Conservation (phyloP, 768 basidiomycete species). For the Grammothele lineata region DNA sequence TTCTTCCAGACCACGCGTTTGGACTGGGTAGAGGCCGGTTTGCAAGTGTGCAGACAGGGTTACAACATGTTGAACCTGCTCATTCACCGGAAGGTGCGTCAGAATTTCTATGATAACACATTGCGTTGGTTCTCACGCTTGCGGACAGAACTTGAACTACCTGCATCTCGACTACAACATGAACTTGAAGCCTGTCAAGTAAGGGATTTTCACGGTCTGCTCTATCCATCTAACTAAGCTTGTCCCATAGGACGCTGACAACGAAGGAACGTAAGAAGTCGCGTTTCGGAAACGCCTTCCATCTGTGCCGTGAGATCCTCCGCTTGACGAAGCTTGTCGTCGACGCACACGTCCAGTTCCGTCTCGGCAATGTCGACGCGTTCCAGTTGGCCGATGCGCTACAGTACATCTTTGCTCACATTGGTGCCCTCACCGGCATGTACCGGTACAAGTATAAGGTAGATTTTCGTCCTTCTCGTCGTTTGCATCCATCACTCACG, state of each 20-base stretch:
- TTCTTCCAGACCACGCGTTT: conserved; percentile 98
- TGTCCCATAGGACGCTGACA: conserved; percentile 74
- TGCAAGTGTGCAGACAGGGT: conserved; percentile 97
- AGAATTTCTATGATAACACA: background rate
- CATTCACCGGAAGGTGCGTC: conserved; percentile 89
- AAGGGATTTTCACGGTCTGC: conserved; percentile 18
- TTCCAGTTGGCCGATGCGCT: conserved; percentile 98
- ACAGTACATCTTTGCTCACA: conserved; percentile 96
- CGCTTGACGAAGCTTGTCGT: conserved; percentile 98
- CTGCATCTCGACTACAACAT: conserved; percentile 97
- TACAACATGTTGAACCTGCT: conserved; percentile 99
- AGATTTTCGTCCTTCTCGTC: conserved; percentile 18
- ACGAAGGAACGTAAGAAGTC: conserved; percentile 99
- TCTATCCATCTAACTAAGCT: too few species aligned
- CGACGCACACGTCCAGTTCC: conserved; percentile 98
- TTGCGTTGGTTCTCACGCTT: background rate
- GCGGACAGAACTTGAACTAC: conserved; percentile 79
- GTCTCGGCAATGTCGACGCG: conserved; percentile 96
- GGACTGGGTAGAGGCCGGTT: conserved; percentile 98
- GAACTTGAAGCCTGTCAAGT: conserved; percentile 96
- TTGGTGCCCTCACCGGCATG: conserved; percentile 98
- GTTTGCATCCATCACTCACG: background rate
- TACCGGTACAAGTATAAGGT: conserved; percentile 99
- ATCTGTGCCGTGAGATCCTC: conserved; percentile 94
- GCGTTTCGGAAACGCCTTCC: conserved; percentile 99